Evolutionary conservation across 2,329 filamentous ascomycete genomes (phyloP), one percentile per base, ranked within the genome.

Genomic region (Aspergillus brasiliensis): DNA sequence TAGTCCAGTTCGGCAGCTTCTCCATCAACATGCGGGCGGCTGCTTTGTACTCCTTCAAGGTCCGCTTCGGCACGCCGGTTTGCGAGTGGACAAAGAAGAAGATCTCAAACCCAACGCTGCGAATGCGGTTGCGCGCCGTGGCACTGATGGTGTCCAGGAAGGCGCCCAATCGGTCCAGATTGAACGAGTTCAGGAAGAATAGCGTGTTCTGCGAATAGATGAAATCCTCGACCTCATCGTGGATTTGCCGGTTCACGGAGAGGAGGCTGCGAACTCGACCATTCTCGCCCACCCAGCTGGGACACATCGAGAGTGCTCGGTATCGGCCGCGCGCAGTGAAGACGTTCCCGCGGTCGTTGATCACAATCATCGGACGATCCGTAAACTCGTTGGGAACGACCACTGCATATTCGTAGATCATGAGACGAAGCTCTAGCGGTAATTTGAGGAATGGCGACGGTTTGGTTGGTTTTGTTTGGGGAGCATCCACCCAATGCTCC

Each of bases 11-110:
- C 0, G 73, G 73, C 10, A 76, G 56, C 34, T 67, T 69, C 56
- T 68, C 60, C 2, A 56, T 42, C 10, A 75, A 58, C 8, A 72
- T 53, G 6, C 61, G 65, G 8, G 65, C 65, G 0, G 72, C 73
- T 3, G 58, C 60, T 51, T 71, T 67, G 51, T 76, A 76, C 60
- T 73, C 64, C 27, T 62, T 69, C 28, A 74, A 58, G 0, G 69
- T 67, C 7, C 73, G 71, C 57, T 76, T 76, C 19, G 73, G 71
- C 17, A 73, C 71, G 8, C 69, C 72, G 2, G 64, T 65, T 59
- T 75, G 69, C n/a, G 63, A 65, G 54, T 76, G 73, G 21, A 76
- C 73, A 56, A 75, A 76, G 63, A 76, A 71, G 60, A 67, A 73
- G 13, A 76, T 51, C 63, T 76, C 73, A 51, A 76, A 76, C 13